A percentile compares a stretch with the other conserved stretches of the same genome.
Evolutionary conservation across 1,139 yeast species (phyloP).

Genomic region (Yamadazyma diddensiae): DNA sequence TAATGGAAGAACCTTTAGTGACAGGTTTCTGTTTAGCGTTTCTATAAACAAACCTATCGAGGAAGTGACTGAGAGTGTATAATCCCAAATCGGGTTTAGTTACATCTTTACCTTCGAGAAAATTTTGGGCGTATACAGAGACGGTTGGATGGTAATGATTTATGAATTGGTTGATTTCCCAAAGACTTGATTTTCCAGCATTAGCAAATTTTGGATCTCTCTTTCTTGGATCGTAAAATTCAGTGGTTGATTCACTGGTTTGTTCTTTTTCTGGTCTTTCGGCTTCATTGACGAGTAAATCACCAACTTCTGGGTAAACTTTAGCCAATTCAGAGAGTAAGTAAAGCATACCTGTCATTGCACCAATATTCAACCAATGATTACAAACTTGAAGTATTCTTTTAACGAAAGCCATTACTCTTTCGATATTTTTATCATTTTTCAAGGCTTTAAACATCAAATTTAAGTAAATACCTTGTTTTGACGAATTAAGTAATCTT

Average conservation of each 20-base stretch:
- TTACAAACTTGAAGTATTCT: conserved; percentile 82
- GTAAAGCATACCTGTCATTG: conserved; percentile 85
- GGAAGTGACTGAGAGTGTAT: conserved; percentile 82
- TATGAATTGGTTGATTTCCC: conserved; percentile 78
- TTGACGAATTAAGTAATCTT: conserved; percentile 77
- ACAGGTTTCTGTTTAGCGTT: conserved; percentile 76
- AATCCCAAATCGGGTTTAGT: conserved; percentile 83
- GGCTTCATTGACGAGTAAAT: conserved; percentile 23
- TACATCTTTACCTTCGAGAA: conserved; percentile 45
- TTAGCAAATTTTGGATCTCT: conserved; percentile 89
- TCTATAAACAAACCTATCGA: conserved; percentile 93
- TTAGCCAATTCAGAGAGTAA: conserved; percentile 63
- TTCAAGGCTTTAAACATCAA: conserved; percentile 80
- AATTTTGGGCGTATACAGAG: conserved; percentile 70
- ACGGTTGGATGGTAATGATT: conserved; percentile 93
- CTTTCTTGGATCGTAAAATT: conserved; percentile 72
- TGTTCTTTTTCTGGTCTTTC: conserved; percentile 36
- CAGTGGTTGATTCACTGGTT: conserved; percentile 19
- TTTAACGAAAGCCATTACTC: conserved; percentile 89
- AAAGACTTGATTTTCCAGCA: conserved; percentile 75
- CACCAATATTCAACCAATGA: conserved; percentile 87
- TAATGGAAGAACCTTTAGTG: conserved; percentile 83
- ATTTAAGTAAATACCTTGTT: conserved; percentile 86
- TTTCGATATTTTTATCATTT: conserved; percentile 57
- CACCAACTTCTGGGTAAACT: conserved; percentile 40